Base-by-base conservation (phyloP, 1,284 basidiomycete genomes). In the Mycena sp. region DNA sequence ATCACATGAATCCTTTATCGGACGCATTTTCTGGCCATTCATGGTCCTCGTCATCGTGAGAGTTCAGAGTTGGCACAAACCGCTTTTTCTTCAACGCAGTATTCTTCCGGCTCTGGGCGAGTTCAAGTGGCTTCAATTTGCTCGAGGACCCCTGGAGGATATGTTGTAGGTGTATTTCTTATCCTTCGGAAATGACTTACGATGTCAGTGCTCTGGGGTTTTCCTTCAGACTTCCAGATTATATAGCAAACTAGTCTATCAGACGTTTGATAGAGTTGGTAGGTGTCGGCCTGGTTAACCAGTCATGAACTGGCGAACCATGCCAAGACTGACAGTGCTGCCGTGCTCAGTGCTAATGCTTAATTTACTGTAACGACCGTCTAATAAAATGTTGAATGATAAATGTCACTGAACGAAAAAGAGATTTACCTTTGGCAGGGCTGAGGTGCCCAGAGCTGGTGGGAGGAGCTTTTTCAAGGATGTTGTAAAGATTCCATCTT, bases 251-350 rank as follows among this genome's bases (percentile, higher is more conserved):
- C 5, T 1, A 56, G 25, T 6, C 6, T 3, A 10, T 23, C n/a
- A 6, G 19, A 6, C 10, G 43, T 19, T 17, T 6, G 44, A n/a
- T 35, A 14, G 5, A 56, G 30, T 6, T n/a, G 5, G 21, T 38
- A 46, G 6, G 11, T 46, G 26, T 56, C 25, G 17, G 54, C 54
- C 32, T 56, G 46, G 30, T n/a, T 46, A n/a, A 6, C 54, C 44
- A 6, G 6, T 10, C 43, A 21, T 37, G 28, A 37, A 48, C 5
- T 46, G 17, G 4, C 14, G 4, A 14, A 25, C n/a, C 7, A 32
- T 46, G 10, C 54, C 54, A 7, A 56, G 30, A 26, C 30, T 35
- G 41, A 30, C 2, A 1, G 43, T 29, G 32, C 54, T 21, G 2
- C n/a, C 17, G 17, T 30, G 10, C 3, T 29, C 50, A 17, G n/a